Evolutionary conservation across 2,329 filamentous ascomycete species (phyloP), one percentile per base, ranked within the genome.

Genomic region (Diaporthe velutina): DNA sequence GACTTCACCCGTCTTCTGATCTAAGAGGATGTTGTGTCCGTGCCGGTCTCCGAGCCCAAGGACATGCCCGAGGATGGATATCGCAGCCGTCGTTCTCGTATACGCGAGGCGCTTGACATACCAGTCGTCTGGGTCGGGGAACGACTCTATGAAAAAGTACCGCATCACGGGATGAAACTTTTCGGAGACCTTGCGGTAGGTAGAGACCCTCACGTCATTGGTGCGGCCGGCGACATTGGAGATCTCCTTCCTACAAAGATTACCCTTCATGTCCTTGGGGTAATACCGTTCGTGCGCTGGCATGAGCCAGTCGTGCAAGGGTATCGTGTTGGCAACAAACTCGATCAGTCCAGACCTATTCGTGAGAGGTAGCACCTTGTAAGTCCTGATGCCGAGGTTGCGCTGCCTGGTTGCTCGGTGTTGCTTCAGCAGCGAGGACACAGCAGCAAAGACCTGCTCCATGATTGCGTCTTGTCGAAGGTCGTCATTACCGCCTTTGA

Each of bases 361-460:
- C 0, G 95, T 97, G 55, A 99, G 87, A 0, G 97, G 97, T 3
- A 99, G 87, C 9, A 99, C 97, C 84, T 98, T 98, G 88, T 99
- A 99, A 0, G 97, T 98, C 74, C 97, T 90, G 80, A 99, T 97
- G 12, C 93, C 94, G 15, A 99, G 88, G 77, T 94, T 94, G 8
- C 97, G 93, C 81, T 98, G 95, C 52, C 95, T 93, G 3, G 97
- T 98, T 17, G 93, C 90, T 73, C 95, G 93, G 82, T 98, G 95
- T 66, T 94, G 93, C 81, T 94, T 94, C 35, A 99, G 87, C 30
- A 99, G 90, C 70, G 94, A 94, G 74, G 95, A 98, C 30, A 98
- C 97, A 83, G 98, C 95, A 74, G 96, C 95, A 82, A 99, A 99
- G 1, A 99, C 97, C 84, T 99, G 97, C 83, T 99, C 97, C 97